Percentiles rank a stretch among this genome's conserved stretches.
Conservation (phyloP, 1,139 yeast species). For the Sugiyamaella grinbergsii region DNA sequence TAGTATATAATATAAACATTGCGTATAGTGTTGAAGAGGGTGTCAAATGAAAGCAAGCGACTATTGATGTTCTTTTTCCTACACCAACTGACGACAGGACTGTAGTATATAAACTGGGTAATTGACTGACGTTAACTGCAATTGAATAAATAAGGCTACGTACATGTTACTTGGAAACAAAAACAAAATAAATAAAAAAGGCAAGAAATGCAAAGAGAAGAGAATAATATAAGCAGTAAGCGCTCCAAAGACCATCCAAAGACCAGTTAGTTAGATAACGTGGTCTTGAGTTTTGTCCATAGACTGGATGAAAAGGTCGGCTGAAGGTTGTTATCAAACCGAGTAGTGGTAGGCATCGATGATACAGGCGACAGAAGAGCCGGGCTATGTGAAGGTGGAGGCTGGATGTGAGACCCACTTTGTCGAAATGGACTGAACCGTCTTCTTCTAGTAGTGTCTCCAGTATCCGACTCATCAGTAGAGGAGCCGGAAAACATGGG, state of each 20-base stretch:
- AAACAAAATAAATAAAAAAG: background rate
- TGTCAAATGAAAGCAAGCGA: too few relatives aligned
- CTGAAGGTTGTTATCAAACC: conserved; percentile 14
- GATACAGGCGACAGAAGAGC: conserved; percentile 22
- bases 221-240: too few relatives aligned
- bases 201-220: conserved; percentile 1
- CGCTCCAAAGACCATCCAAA: too few relatives aligned
- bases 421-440: conserved; percentile 15
- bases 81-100: too few relatives aligned
- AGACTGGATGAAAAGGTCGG: conserved; percentile 28
- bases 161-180: background rate
- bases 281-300: conserved; percentile 36
- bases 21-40: too few relatives aligned
- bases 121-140: too few relatives aligned
- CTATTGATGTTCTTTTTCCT: too few relatives aligned
- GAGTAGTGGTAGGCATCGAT: conserved; percentile 21
- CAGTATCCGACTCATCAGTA: conserved; percentile 15
- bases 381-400: conserved; percentile 12
- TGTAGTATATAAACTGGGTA: too few relatives aligned
- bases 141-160: background rate
- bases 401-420: background rate
- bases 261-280: conserved; percentile 35
- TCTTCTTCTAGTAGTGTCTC: conserved; percentile 5
- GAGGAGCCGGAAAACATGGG: conserved; percentile 22
- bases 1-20: background rate